phyloP scores from a whole-genome alignment of 2,329 filamentous ascomycete genomes.

The Graphilbum fragrans region DNA sequence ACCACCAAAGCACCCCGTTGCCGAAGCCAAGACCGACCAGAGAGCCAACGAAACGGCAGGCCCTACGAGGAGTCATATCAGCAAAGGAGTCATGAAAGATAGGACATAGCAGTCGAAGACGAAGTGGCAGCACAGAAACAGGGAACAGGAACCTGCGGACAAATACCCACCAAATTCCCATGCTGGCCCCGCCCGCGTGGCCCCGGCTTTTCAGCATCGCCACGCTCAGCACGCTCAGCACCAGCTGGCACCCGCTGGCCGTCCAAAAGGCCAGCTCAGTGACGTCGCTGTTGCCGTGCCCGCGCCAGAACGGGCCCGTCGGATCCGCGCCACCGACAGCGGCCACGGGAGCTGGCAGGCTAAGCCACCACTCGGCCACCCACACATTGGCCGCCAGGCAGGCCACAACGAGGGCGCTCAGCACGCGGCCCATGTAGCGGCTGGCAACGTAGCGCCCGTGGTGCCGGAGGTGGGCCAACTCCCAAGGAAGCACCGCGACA shows the following conservation, averaged over 20 bases:
- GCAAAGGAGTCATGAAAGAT: not conserved
- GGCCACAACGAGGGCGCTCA: conserved; percentile 22
- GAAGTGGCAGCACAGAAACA: no score
- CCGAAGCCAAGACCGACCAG: conserved; percentile 26
- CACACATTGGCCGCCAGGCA: conserved; percentile 25
- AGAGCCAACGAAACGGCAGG: conserved; percentile 28
- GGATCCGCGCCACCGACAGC: conserved; percentile 23
- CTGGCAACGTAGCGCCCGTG: not conserved
- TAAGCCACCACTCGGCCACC: conserved; percentile 35
- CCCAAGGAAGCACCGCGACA: no score
- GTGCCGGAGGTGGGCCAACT: not conserved
- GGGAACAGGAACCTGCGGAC: no score
- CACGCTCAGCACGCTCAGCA: conserved; percentile 25
- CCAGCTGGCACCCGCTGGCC: conserved; percentile 29
- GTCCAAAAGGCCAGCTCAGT: conserved; percentile 39
- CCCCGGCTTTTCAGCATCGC: conserved; percentile 31
- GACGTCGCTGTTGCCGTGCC: conserved; percentile 27
- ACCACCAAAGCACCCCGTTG: conserved; percentile 31
- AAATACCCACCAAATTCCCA: conserved; percentile 34
- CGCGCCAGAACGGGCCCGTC: conserved; percentile 30
- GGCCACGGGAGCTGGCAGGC: conserved; percentile 16
- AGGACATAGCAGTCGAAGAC: no score
- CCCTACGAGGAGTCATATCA: conserved; percentile 19
- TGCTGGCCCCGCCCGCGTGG: conserved; percentile 35
- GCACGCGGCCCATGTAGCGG: no score